A percentile compares a stretch with the other conserved stretches of the same genome.
Conservation (phyloP, 2,329 filamentous ascomycete genomes). For the Aspergillus persii region DNA sequence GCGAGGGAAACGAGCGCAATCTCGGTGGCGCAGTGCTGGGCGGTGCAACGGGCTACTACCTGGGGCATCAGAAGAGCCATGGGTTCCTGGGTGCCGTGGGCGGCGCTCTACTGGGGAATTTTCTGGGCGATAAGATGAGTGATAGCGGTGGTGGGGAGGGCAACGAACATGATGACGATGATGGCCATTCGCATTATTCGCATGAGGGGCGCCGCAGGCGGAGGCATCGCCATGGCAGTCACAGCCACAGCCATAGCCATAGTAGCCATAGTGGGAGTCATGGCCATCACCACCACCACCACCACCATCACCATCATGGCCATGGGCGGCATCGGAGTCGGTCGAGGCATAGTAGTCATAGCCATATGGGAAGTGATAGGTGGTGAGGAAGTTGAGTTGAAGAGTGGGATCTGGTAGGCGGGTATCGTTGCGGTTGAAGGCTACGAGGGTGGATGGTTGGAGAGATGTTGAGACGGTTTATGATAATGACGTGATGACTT, state of each 20-base stretch:
- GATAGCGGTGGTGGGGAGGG: constrained; percentile 33
- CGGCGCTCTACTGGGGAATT: constrained; percentile 56
- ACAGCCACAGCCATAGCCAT: constrained; percentile 17
- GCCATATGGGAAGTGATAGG: background rate
- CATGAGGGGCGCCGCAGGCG: background rate
- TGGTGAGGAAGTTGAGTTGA: background rate
- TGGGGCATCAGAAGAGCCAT: constrained; percentile 57
- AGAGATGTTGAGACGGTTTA: background rate
- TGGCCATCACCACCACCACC: constrained; percentile 16
- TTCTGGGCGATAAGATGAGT: constrained; percentile 56
- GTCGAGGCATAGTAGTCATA: constrained; percentile 21
- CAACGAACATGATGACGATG: background rate
- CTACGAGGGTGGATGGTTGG: background rate
- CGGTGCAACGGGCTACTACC: constrained; percentile 55
- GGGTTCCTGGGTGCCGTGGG: constrained; percentile 58
- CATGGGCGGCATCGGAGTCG: constrained; percentile 22
- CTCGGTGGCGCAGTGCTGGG: constrained; percentile 57
- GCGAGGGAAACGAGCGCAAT: constrained; percentile 54
- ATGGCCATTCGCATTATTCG: background rate
- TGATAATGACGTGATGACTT: background rate
- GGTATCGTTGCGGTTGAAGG: background rate
- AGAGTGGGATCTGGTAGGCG: no score
- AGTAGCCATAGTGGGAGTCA: constrained; percentile 15
- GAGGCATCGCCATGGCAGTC: constrained; percentile 1
- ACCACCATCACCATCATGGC: constrained; percentile 18